phyloP scores from a whole-genome alignment of 2,329 filamentous ascomycete species.

The Ascomycota sp. region DNA sequence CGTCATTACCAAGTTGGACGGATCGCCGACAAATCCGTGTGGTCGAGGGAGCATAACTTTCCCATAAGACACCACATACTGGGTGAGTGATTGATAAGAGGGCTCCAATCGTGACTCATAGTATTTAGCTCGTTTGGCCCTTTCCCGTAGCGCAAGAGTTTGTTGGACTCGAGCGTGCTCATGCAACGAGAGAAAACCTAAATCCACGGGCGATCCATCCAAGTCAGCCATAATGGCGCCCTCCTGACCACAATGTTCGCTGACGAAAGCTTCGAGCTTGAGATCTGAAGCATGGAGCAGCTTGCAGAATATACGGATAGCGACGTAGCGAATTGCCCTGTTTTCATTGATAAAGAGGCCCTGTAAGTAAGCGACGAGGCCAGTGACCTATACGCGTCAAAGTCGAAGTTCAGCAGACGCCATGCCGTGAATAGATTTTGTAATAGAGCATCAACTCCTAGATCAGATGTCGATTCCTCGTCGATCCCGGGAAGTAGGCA shows the following conservation, averaged over 20 bases:
- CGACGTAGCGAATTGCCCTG: conserved; percentile 52
- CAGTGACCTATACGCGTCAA: conserved; percentile 41
- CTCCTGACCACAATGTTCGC: conserved; percentile 38
- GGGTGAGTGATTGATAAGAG: conserved; percentile 27
- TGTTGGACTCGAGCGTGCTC: conserved; percentile 32
- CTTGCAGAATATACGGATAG: conserved; percentile 61
- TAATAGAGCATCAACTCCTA: conserved; percentile 7
- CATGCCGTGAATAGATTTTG: conserved; percentile 33
- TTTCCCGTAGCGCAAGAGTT: conserved; percentile 20
- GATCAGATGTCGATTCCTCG: conserved; percentile 6
- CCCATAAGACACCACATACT: conserved; percentile 43
- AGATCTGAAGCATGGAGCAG: conserved; percentile 63
- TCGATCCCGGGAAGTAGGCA: conserved; percentile 12
- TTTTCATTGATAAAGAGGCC: conserved; percentile 41
- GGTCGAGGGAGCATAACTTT: conserved; percentile 46
- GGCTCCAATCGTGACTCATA: conserved; percentile 2
- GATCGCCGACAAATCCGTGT: conserved; percentile 23
- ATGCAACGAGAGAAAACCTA: conserved; percentile 45
- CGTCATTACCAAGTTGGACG: conserved; percentile 43
- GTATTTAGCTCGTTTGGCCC: conserved; percentile 9
- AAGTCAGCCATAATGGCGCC: conserved; percentile 46
- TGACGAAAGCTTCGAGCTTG: conserved; percentile 52
- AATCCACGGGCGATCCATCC: conserved; percentile 62
- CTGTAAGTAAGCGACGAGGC: conserved; percentile 49
- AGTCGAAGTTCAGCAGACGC: conserved; percentile 61